These are phyloP conservation scores for Apiospora arundinis DNA, from an alignment of 2,329 filamentous ascomycete genomes.

Conservation along the genomic window DNA sequence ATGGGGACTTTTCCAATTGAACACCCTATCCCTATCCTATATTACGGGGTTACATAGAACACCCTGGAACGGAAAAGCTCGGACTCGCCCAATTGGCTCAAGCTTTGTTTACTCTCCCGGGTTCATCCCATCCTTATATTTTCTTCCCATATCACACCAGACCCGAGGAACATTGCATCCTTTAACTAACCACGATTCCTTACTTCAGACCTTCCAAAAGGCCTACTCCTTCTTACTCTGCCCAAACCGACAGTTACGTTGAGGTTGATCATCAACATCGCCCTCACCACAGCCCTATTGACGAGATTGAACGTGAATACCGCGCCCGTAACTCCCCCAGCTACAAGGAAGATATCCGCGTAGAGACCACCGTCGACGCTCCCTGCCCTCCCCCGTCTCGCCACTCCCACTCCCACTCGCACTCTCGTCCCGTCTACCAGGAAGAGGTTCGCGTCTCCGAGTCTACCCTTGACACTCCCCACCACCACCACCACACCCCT, in stretches of 20 bases:
- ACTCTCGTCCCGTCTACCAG: constrained; percentile 46
- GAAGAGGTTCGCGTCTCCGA: constrained; percentile 57
- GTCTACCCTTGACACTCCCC: constrained; percentile 59
- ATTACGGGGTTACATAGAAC: constrained; percentile 13
- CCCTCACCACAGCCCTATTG: constrained; percentile 59
- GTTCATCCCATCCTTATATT: constrained; percentile 15
- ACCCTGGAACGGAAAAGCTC: constrained; percentile 17
- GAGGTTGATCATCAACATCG: constrained; percentile 65
- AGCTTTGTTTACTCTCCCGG: constrained; percentile 10
- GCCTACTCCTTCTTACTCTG: constrained; percentile 31
- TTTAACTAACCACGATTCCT: background rate
- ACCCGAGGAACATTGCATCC: background rate
- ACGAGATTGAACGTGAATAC: constrained; percentile 71
- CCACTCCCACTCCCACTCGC: constrained; percentile 35
- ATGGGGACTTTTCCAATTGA: background rate
- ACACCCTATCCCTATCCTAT: background rate
- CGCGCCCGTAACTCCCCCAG: constrained; percentile 64
- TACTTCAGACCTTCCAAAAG: constrained; percentile 8
- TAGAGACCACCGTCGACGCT: constrained; percentile 38
- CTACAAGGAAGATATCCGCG: constrained; percentile 43
- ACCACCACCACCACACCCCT: constrained; percentile 49
- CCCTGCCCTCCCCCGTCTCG: constrained; percentile 46
- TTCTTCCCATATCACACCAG: background rate
- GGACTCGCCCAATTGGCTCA: constrained; percentile 13
- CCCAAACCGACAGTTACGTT: constrained; percentile 64